Percentiles rank a stretch among this genome's conserved stretches.
Conservation (phyloP, 768 basidiomycete species). For the Psilocybe sp. region DNA sequence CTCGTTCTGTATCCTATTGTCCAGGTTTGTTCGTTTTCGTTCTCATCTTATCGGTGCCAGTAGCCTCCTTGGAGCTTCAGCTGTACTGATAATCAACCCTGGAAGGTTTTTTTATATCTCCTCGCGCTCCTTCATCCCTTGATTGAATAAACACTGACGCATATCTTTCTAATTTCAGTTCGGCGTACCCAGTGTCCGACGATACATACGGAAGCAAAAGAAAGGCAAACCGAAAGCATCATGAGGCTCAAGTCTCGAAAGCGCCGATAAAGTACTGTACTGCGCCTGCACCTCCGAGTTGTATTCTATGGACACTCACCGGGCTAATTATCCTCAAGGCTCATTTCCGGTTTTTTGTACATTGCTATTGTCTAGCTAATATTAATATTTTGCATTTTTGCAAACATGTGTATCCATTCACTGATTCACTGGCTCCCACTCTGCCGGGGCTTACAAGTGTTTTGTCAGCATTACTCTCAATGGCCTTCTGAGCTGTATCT, state of each 20-base stretch:
- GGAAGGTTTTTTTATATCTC: conserved; percentile 1
- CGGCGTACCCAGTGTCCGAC: conserved; percentile 57
- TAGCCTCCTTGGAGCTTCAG: conserved; percentile 3
- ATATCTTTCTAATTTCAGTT: conserved; percentile 43
- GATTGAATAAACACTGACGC: conserved; percentile 9
- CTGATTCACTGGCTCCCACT: not conserved
- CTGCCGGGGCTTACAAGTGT: too few species aligned
- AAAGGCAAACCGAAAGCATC: conserved; percentile 30
- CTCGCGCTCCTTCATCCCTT: conserved; percentile 5
- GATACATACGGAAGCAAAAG: conserved; percentile 45
- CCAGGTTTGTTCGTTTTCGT: conserved; percentile 44
- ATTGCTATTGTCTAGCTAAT: too few species aligned
- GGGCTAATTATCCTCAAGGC: not conserved
- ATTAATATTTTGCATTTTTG: not conserved
- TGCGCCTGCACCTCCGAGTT: not conserved
- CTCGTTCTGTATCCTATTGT: conserved; percentile 68
- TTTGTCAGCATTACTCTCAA: too few species aligned
- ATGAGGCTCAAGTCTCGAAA: conserved; percentile 15
- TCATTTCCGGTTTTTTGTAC: too few species aligned
- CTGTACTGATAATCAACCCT: not conserved
- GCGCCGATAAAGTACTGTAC: not conserved
- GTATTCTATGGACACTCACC: not conserved
- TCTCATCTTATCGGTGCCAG: conserved; percentile 8
- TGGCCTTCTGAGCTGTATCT: too few species aligned
- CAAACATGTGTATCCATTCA: not conserved